Conservation (phyloP, 225 moss, liverwort and hornwort species). For the Straminergon stramineum region DNA sequence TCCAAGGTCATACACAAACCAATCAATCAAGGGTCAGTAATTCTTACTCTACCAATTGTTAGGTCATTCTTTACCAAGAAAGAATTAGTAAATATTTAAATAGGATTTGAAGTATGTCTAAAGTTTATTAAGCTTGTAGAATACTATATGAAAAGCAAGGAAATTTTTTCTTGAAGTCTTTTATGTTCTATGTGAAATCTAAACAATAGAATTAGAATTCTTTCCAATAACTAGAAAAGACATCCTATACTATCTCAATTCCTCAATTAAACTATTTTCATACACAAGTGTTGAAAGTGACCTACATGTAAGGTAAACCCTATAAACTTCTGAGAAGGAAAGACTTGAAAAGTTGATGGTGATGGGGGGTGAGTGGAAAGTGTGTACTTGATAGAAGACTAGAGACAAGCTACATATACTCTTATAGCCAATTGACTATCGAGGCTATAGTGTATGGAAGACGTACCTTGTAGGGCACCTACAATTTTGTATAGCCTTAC, state of each 20-base stretch:
- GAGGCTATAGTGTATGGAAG: neutral
- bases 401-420: neutral
- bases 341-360: neutral
- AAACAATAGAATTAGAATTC: accelerated
- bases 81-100: no score
- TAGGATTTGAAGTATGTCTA: neutral
- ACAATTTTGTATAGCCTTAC: accelerated
- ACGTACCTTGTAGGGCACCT: neutral
- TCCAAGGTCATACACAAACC: neutral
- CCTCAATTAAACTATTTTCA: neutral
- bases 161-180: neutral
- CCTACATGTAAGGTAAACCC: neutral
- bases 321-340: neutral
- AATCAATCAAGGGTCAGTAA: no score
- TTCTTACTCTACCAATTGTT: neutral
- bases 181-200: neutral
- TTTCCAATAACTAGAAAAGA: no score
- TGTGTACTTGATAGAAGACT: neutral
- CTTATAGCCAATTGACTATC: neutral
- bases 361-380: neutral
- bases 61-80: neutral
- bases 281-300: neutral
- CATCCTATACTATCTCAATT: accelerated
- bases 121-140: neutral
- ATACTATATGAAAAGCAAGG: neutral